Percentiles rank a stretch among this genome's conserved stretches.
Conservation (phyloP, 495 filamentous ascomycete genomes). For the Aspergillus indologenus region DNA sequence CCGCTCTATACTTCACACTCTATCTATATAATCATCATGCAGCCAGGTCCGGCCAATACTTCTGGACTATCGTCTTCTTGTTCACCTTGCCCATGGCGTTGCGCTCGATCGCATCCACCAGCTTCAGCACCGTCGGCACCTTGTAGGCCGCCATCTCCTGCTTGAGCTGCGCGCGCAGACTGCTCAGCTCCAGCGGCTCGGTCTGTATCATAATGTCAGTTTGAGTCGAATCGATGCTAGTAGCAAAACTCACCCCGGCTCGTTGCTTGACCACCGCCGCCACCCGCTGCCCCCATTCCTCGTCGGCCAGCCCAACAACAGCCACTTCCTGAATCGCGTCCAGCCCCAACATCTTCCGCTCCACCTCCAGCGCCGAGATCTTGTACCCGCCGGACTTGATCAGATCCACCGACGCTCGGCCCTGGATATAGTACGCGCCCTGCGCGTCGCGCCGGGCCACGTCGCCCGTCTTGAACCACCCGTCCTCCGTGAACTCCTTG, state of each 20-base stretch:
- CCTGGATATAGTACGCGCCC: slow-evolving; percentile 45
- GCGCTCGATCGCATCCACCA: slow-evolving; percentile 45
- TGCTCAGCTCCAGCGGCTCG: slow-evolving; percentile 31
- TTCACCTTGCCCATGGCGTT: slow-evolving; percentile 51
- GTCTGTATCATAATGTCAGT: slow-evolving; percentile 23
- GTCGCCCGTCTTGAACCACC: slow-evolving; percentile 51
- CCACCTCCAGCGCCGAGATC: slow-evolving; percentile 45
- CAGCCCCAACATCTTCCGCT: slow-evolving; percentile 41
- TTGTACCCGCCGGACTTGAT: slow-evolving; percentile 50
- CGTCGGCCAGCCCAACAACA: slow-evolving; percentile 41
- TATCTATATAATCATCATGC: not conserved
- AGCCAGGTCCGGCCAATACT: slow-evolving; percentile 40
- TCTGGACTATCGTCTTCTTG: slow-evolving; percentile 43
- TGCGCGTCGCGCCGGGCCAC: slow-evolving; percentile 36
- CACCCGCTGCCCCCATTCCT: slow-evolving; percentile 47
- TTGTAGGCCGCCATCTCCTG: slow-evolving; percentile 48
- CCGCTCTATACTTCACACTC: too few species aligned
- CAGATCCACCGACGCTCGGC: slow-evolving; percentile 44
- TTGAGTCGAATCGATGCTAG: not conserved
- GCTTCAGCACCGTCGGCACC: slow-evolving; percentile 43
- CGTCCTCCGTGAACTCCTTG: slow-evolving; percentile 43
- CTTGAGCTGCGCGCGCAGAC: slow-evolving; percentile 37
- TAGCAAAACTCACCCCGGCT: slow-evolving; percentile 30
- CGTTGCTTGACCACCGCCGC: slow-evolving; percentile 42
- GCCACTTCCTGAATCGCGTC: slow-evolving; percentile 40